Conservation (phyloP, 2,329 filamentous ascomycete genomes). For the Venturia pyrina region DNA sequence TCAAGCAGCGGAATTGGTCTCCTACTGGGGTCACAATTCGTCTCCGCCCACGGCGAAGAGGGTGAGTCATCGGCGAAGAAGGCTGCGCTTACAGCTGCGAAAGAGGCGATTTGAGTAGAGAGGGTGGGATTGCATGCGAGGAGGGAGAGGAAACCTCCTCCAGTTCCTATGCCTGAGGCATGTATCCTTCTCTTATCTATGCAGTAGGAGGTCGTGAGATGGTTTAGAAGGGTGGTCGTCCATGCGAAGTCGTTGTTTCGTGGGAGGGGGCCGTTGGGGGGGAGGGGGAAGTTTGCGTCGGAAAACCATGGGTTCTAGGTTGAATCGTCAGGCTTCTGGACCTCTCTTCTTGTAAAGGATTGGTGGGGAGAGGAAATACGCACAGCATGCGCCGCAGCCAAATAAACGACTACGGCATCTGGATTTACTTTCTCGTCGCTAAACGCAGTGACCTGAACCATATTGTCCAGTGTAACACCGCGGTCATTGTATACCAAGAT, state of each 20-base stretch:
- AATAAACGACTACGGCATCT: background rate
- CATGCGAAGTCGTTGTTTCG: background rate
- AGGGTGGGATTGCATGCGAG: slow-evolving; percentile 9
- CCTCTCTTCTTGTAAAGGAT: background rate
- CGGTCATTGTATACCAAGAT: slow-evolving; percentile 1
- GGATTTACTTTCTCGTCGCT: background rate
- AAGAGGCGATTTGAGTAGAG: background rate
- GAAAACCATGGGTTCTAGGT: background rate
- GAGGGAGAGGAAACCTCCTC: slow-evolving; percentile 6
- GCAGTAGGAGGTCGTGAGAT: slow-evolving; percentile 5
- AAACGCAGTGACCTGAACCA: background rate
- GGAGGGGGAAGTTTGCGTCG: background rate
- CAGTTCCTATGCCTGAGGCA: slow-evolving; percentile 9
- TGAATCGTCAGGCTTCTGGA: background rate
- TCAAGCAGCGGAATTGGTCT: slow-evolving; percentile 3
- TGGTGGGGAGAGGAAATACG: background rate
- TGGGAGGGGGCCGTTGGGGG: background rate
- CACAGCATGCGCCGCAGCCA: background rate
- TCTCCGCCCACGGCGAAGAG: background rate
- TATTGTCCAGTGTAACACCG: background rate
- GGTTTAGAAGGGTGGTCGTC: background rate
- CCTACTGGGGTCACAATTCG: background rate
- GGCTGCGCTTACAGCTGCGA: background rate
- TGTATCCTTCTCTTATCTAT: slow-evolving; percentile 10
- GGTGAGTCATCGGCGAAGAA: background rate